These are phyloP conservation scores for Nakaseomyces sp. DNA, from an alignment of 1,139 yeast species.

Conservation along the genomic window DNA sequence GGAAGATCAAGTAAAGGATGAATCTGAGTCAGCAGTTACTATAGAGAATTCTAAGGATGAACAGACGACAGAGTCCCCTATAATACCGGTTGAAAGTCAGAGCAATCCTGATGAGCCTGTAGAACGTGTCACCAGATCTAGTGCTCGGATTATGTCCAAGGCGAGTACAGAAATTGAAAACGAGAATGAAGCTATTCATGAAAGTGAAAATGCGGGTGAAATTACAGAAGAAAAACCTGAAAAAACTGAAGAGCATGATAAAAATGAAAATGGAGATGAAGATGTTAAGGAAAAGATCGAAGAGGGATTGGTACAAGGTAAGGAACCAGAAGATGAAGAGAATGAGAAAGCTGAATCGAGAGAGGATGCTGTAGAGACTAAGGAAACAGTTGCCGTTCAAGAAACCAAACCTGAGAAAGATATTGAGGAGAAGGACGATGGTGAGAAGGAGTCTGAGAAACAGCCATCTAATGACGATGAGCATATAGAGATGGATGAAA, in stretches of 20 bases:
- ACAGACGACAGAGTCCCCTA: neutral
- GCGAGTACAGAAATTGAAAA: neutral
- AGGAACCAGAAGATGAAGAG: no score
- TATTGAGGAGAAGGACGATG: neutral
- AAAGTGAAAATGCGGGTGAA: neutral
- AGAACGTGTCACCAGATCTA: neutral
- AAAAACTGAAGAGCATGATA: conserved; percentile 9
- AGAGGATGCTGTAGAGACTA: neutral
- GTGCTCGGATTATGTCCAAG: neutral
- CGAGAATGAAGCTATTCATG: neutral
- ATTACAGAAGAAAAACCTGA: neutral
- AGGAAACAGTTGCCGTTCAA: neutral
- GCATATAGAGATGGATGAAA: no score
- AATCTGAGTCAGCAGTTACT: neutral
- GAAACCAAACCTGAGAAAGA: conserved; percentile 12
- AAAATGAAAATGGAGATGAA: conserved; percentile 17
- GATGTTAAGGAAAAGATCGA: neutral
- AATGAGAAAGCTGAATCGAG: neutral
- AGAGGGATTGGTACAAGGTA: no score
- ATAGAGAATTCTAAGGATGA: neutral
- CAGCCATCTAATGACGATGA: no score
- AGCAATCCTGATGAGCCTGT: neutral
- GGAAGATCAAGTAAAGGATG: no score
- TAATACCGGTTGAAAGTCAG: no score
- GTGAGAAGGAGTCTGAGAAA: neutral